Evolutionary conservation across 2,329 filamentous ascomycete genomes (phyloP), one percentile per base, ranked within the genome.

Genomic region (Clathrospora elynae): DNA sequence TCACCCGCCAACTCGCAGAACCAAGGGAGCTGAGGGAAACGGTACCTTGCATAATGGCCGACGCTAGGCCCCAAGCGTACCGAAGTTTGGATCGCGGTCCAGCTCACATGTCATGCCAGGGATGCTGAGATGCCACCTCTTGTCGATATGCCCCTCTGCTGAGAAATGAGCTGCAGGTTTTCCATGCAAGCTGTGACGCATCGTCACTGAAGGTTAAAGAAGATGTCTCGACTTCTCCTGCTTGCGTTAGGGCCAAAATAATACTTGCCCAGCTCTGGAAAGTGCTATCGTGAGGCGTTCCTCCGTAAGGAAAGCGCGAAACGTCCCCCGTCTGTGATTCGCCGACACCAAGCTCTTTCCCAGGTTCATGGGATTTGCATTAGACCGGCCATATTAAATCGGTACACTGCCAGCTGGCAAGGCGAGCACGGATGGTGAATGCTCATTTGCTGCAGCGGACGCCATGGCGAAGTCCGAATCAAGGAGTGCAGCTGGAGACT

Each of bases 1-100:
- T n/a, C n/a, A n/a, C n/a, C n/a, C n/a, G n/a, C n/a, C n/a, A n/a
- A n/a, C n/a, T n/a, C n/a, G n/a, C 33, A 25, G 36, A 30, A 40
- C 41, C 49, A 50, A 55, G 34, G 42, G 41, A 53, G 38, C 38
- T 43, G 37, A 45, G 37, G 10, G 23, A 38, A 37, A 34, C 32
- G 38, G 55, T 58, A 57, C 57, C 57, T 61, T 61, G 57, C 57
- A 61, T 61, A 47, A 47, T 10, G 40, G 33, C 40, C 35, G 34
- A 42, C 46, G 48, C 51, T 55, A 55, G 44, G 46, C 45, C 49
- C 42, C 39, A 51, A 53, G 39, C 23, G 45, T 43, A 47, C 42
- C 32, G 43, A 35, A 30, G 12, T 10, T 24, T 16, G 34, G 26
- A 48, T 43, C 45, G 23, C 23, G 29, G 18, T 40, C 37, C 40